Evolutionary conservation across 1,284 basidiomycete genomes (phyloP), one percentile per base, ranked within the genome.

Genomic region (Cerrena zonata): DNA sequence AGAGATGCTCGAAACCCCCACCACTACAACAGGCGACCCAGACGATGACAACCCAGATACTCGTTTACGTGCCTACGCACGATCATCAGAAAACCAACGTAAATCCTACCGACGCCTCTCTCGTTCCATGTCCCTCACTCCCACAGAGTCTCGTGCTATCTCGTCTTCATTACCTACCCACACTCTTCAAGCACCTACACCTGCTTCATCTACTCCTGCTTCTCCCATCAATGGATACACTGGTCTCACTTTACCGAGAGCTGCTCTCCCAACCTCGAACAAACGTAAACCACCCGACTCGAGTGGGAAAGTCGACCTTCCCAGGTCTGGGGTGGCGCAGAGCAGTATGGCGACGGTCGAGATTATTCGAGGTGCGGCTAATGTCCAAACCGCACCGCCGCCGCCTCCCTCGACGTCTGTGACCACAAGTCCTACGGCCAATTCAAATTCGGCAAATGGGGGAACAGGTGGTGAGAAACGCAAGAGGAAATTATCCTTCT

Each of bases 301-400:
- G 53, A 59, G 71, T 51, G 77, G 82, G 27, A 71, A 74, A 52
- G 68, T 91, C 18, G 87, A 93, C 66, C 70, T 90, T 40, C 84
- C 87, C 3, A 75, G 77, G 15, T 77, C 81, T 22, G 89, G 90
- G 3, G 71, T 89, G 13, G 89, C 89, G 2, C 86, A 90, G 62
- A 84, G 82, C 11, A 89, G 86, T 13, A 93, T 94, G 91, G 85
- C 86, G 7, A 89, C 82, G 40, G 80, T 93, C 50, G 88, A 90
- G 52, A 78, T 91, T 42, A 80, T 86, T n/a, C 73, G 75, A 34
- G 84, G 85, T 5, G 72, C 82, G 2, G 78, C 52, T 58, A 19
- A 56, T 58, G 44, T 58, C 61, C 39, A 44, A 54, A 11, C 46
- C 15, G 26, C 21, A 23, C 34, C 26, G 10, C 23, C 5, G 15